These are phyloP conservation scores for Hyaloscypha bicolor DNA, from an alignment of 495 filamentous ascomycete genomes.

Conservation along the genomic window DNA sequence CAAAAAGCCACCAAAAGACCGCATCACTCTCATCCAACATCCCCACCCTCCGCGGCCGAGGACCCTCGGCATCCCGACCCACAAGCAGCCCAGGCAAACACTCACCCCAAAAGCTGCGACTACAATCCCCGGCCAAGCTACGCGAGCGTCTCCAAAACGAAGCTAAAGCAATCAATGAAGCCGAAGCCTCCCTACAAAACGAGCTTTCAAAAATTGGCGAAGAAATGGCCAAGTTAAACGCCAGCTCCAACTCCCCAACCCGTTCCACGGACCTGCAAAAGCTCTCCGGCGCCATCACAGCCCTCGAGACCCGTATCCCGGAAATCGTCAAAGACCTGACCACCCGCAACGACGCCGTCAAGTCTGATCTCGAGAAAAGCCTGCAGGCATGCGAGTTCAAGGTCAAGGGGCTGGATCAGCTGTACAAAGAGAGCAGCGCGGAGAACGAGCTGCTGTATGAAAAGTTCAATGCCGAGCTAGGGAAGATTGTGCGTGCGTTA, in stretches of 20 bases:
- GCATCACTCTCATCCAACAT: conserved; percentile 33
- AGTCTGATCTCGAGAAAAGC: conserved; percentile 67
- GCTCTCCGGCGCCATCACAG: conserved; percentile 57
- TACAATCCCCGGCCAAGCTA: conserved; percentile 91
- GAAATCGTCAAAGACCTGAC: conserved; percentile 61
- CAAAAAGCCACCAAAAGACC: conserved; percentile 25
- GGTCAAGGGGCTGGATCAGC: conserved; percentile 80
- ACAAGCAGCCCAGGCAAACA: conserved; percentile 41
- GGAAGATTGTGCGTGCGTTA: conserved; percentile 76
- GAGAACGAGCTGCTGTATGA: conserved; percentile 96
- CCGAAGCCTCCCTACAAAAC: conserved; percentile 66
- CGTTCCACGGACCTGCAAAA: conserved; percentile 42
- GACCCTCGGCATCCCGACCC: conserved; percentile 30
- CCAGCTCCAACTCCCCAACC: conserved; percentile 28
- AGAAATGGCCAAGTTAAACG: conserved; percentile 71
- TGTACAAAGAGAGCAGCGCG: conserved; percentile 84
- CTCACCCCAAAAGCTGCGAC: conserved; percentile 62
- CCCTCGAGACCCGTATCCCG: conserved; percentile 68
- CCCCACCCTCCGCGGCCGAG: conserved; percentile 30
- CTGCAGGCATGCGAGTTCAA: conserved; percentile 75
- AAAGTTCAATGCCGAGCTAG: conserved; percentile 87
- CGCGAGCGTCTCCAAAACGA: conserved; percentile 86
- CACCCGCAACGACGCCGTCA: conserved; percentile 59
- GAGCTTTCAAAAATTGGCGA: conserved; percentile 83
- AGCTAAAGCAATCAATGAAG: conserved; percentile 68